Conservation (phyloP, 164 flowering plant species). For the Sextonia rubra region DNA sequence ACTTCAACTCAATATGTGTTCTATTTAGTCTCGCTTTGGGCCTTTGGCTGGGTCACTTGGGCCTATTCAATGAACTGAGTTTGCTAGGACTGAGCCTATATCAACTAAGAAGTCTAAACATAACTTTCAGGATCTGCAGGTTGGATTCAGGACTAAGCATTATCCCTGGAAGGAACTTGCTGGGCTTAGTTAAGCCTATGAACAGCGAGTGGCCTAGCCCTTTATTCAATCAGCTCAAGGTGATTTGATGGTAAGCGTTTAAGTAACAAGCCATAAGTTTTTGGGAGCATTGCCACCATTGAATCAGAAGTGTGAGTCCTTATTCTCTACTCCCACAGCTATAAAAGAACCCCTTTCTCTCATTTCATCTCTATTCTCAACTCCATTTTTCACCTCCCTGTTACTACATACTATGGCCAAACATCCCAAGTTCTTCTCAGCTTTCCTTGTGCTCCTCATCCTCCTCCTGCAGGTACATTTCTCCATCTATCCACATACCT, state of each 20-base stretch:
- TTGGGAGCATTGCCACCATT: not conserved
- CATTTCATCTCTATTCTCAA: not conserved
- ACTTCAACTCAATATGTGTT: too few relatives aligned
- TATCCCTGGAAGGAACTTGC: not conserved
- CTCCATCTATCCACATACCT: not conserved
- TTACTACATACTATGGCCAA: not conserved
- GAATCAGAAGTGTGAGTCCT: not conserved
- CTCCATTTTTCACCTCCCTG: not conserved
- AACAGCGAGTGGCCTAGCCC: not conserved
- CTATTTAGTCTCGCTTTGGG: too few relatives aligned
- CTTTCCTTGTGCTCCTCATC: conserved; percentile 6
- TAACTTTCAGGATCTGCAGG: too few relatives aligned
- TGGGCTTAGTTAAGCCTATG: not conserved
- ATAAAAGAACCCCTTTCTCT: not conserved
- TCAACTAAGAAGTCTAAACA: too few relatives aligned
- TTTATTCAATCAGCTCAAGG: not conserved
- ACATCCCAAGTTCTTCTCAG: conserved; percentile 1
- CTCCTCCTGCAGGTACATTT: conserved; percentile 5
- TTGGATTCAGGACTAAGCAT: not conserved
- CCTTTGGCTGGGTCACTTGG: too few relatives aligned
- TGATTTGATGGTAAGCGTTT: too few relatives aligned
- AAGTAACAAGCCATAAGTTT: too few relatives aligned
- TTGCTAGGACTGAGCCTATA: too few relatives aligned
- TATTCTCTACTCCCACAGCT: not conserved
- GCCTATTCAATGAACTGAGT: too few relatives aligned